Conservation (phyloP, 129 eudicot species). For the Tagetes erecta region DNA sequence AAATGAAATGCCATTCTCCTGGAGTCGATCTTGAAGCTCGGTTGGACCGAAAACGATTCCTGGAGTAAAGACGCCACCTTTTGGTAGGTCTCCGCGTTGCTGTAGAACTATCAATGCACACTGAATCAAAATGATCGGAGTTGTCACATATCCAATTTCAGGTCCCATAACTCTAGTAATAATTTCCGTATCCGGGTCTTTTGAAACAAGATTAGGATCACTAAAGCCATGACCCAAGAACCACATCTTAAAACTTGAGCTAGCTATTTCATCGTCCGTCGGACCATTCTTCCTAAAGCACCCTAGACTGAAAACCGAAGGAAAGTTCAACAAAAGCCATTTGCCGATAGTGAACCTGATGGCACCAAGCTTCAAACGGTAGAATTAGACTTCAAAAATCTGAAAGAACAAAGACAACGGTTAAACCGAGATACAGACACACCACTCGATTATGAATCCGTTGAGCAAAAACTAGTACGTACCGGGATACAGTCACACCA, state of each 20-base stretch:
- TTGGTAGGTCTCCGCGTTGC: constrained; percentile 64
- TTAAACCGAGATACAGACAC: too few species aligned
- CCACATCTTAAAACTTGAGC: constrained; percentile 84
- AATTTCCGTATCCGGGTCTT: constrained; percentile 65
- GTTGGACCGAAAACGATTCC: constrained; percentile 88
- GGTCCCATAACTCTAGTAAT: constrained; percentile 82
- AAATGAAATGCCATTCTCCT: constrained; percentile 81
- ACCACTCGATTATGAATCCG: too few species aligned
- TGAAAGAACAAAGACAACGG: too few species aligned
- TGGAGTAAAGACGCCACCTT: constrained; percentile 84
- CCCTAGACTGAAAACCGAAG: constrained; percentile 74
- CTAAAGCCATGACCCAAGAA: constrained; percentile 75
- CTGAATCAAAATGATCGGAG: constrained; percentile 74
- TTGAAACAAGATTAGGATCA: constrained; percentile 37
- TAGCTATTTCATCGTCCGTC: constrained; percentile 63
- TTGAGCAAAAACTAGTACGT: too few species aligned
- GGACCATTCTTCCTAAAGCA: constrained; percentile 71
- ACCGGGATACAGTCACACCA: too few species aligned
- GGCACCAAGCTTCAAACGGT: too few species aligned
- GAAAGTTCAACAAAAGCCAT: constrained; percentile 70
- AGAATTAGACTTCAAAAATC: too few species aligned
- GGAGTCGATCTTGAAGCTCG: constrained; percentile 73
- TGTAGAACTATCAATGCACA: constrained; percentile 62
- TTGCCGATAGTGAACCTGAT: constrained; percentile 59
- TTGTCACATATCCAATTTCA: constrained; percentile 74